Evolutionary conservation across 345 rosid genomes (phyloP), one percentile per base, ranked within the genome.

Genomic region (Litchi chinensis): DNA sequence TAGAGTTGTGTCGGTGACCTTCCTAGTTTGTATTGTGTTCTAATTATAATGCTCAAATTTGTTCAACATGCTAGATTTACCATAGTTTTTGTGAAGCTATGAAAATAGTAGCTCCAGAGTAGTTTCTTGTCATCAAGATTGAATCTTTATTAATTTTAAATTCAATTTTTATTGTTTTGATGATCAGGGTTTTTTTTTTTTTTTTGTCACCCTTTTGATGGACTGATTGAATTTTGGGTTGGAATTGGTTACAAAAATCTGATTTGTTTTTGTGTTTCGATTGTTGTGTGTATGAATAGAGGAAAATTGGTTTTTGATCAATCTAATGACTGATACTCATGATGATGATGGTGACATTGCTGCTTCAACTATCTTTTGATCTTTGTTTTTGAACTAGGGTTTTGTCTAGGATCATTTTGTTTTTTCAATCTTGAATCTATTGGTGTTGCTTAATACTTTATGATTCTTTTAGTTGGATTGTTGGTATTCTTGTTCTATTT

Each of bases 111-210:
- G n/a, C n/a, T n/a, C n/a, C n/a, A n/a, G n/a, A n/a, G n/a, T n/a
- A n/a, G 22, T 84, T 13, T 74, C 10, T 44, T 39, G 52, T 19
- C 60, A 18, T 64, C 64, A 85, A 75, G 71, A 74, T 80, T 75
- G 65, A 44, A 80, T 65, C 78, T 80, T 76, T 52, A 46, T 52
- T 64, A 18, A 9, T 62, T 69, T 52, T 63, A 4, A 6, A 68
- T 73, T 65, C 24, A 72, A 60, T 32, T 63, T 22, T 8, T 10
- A 37, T 56, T 66, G 26, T 57, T 76, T 74, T 64, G 83, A 79
- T 71, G 79, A 79, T 82, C 79, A 65, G 8, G 70, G 12, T n/a
- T n/a, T n/a, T n/a, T n/a, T n/a, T n/a, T n/a, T 68, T 77, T 73
- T 67, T 74, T 77, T 66, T 81, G 73, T 74, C 57, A 54, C 59